Conservation (phyloP, 768 basidiomycete species). For the Inosperma sp. region DNA sequence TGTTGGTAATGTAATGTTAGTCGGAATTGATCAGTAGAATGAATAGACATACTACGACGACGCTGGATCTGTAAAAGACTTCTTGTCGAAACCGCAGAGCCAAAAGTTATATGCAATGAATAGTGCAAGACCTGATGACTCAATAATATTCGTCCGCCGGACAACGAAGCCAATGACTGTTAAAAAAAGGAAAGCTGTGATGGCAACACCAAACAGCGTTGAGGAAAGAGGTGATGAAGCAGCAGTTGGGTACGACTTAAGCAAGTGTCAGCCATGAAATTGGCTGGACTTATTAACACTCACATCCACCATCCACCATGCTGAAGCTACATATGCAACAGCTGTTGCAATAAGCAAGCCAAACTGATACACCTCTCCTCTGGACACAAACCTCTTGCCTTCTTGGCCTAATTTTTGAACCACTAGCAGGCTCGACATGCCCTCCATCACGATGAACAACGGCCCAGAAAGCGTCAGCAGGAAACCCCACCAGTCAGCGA, state of each 20-base stretch:
- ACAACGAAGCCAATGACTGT: slow-evolving; percentile 88
- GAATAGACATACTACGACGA: slow-evolving; percentile 63
- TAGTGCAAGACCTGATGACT: slow-evolving; percentile 81
- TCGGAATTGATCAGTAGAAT: neutral
- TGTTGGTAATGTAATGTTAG: slow-evolving; percentile 25
- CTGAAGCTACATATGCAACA: slow-evolving; percentile 72
- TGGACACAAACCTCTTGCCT: slow-evolving; percentile 63
- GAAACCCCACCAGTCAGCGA: slow-evolving; percentile 69
- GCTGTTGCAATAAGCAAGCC: slow-evolving; percentile 71
- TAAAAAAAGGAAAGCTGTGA: slow-evolving; percentile 86
- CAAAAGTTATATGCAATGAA: slow-evolving; percentile 90
- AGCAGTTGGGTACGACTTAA: slow-evolving; percentile 74
- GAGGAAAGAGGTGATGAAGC: slow-evolving; percentile 83
- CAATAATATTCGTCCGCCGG: slow-evolving; percentile 87
- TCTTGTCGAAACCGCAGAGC: slow-evolving; percentile 79
- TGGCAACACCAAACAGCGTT: slow-evolving; percentile 80
- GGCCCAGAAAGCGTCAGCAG: slow-evolving; percentile 69
- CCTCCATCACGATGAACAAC: slow-evolving; percentile 77
- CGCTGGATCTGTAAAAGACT: slow-evolving; percentile 65
- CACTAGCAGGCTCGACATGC: slow-evolving; percentile 77
- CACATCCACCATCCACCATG: slow-evolving; percentile 83
- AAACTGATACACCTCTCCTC: slow-evolving; percentile 75
- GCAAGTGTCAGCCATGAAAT: slow-evolving; percentile 14
- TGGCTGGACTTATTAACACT: slow-evolving; percentile 26
- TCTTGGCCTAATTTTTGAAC: slow-evolving; percentile 77